These are phyloP conservation scores for Ceratobasidium papillatum DNA, from an alignment of 1,284 basidiomycete genomes.

Conservation along the genomic window DNA sequence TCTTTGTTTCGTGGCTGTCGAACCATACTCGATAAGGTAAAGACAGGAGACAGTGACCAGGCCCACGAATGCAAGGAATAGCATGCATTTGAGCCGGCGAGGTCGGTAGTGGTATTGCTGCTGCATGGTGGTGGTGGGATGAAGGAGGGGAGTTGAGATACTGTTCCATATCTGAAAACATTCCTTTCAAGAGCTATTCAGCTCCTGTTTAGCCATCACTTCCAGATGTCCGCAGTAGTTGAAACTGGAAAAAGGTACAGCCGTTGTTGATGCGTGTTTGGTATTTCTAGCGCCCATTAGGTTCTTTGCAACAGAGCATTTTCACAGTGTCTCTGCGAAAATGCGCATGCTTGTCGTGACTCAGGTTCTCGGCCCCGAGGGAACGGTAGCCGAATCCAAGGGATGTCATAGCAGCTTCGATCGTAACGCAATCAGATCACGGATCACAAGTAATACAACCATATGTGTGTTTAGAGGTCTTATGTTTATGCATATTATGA, in stretches of 20 bases:
- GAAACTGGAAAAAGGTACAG: background rate
- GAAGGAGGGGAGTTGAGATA: background rate
- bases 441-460: background rate
- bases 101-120: slow-evolving; percentile 3
- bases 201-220: too few relatives aligned
- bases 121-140: background rate
- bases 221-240: slow-evolving; percentile 3
- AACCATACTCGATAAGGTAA: slow-evolving; percentile 10
- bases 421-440: slow-evolving; percentile 7
- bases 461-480: background rate
- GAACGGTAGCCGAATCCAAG: background rate
- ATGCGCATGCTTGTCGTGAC: background rate
- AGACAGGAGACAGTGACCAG: background rate
- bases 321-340: background rate
- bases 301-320: background rate
- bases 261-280: background rate
- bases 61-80: slow-evolving; percentile 2
- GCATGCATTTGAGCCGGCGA: slow-evolving; percentile 5
- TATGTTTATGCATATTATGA: background rate
- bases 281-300: too few relatives aligned
- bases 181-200: background rate
- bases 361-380: background rate
- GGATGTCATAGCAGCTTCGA: background rate
- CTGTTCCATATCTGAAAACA: background rate
- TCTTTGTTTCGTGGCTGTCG: background rate